Evolutionary conservation across 1,284 basidiomycete species (phyloP), one percentile per base, ranked within the genome.

Genomic region (Pyrrhoderma noxium): DNA sequence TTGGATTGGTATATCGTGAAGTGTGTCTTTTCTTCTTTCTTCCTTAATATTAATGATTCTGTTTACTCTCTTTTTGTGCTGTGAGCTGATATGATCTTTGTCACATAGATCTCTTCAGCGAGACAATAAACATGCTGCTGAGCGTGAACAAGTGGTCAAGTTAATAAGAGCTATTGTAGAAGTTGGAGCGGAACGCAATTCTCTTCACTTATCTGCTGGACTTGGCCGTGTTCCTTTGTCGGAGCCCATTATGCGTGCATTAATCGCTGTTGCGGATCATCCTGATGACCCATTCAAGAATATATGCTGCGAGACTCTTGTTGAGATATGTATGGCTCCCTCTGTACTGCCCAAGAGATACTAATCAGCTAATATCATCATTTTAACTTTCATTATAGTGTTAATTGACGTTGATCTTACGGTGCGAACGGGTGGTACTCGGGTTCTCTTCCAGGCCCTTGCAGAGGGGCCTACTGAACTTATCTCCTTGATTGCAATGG

Each of bases 61-160:
- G 22, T 38, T 23, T 40, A n/a, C n/a, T n/a, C n/a, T n/a, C n/a
- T n/a, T n/a, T n/a, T n/a, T n/a, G n/a, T n/a, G n/a, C n/a, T 27
- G 49, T 22, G 23, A 41, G 16, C 25, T 47, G 55, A 53, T 48
- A 38, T 11, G 23, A 31, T 31, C 11, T 53, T 21, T 46, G n/a
- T n/a, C n/a, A n/a, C n/a, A 45, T 52, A 93, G 93, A 55, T 84
- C 93, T 0, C 73, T 97, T 23, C 79, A 86, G 1, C 82, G 93
- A 14, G 94, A 97, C 63, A 83, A 81, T 62, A 89, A 92, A 61
- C 74, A 85, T 58, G 79, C 85, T 1, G 74, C 85, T 2, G 95
- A 99, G 70, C 89, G 93, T 62, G 91, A 97, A 63, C 93, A 98
- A 65, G 92, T 82, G n/a, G 81, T 99, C 60, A 91, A 92, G 57